These are phyloP conservation scores for Articulospora tetracladia DNA, from an alignment of 495 filamentous ascomycete species.

Conservation along the genomic window DNA sequence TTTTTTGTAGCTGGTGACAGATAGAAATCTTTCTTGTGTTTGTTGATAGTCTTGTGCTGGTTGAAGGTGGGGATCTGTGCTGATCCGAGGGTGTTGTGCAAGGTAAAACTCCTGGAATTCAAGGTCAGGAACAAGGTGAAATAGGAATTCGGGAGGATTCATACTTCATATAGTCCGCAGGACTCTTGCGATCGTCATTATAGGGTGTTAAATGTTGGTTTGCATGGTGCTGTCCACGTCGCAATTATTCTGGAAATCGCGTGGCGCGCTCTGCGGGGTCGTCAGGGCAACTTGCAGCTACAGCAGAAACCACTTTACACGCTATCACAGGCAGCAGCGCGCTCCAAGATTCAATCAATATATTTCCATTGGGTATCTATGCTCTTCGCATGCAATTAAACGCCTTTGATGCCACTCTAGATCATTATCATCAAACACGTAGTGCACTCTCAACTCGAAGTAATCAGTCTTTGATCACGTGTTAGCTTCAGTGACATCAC, in stretches of 20 bases:
- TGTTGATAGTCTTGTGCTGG: constrained; percentile 1
- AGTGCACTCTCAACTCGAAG: no score
- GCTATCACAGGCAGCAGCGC: neutral
- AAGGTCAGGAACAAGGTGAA: neutral
- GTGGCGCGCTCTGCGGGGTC: neutral
- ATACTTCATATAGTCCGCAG: constrained; percentile 19
- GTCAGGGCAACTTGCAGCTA: constrained; percentile 7
- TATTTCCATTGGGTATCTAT: neutral
- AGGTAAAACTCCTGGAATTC: constrained; percentile 8
- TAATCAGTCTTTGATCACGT: no score
- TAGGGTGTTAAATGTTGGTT: neutral
- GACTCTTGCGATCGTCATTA: no score
- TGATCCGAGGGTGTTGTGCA: constrained; percentile 18
- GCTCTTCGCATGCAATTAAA: neutral
- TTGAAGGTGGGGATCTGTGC: constrained; percentile 12
- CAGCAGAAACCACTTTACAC: constrained; percentile 18
- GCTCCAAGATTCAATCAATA: neutral
- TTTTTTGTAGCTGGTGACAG: neutral
- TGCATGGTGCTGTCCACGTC: constrained; percentile 10
- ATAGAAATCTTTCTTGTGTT: constrained; percentile 4
- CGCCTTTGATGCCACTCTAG: no score
- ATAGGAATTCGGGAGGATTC: neutral
- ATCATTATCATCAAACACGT: no score
- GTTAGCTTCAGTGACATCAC: neutral
- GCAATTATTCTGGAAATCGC: neutral